Conservation (phyloP, 371 early-diverging fungal species). For the Mortierella sp. region DNA sequence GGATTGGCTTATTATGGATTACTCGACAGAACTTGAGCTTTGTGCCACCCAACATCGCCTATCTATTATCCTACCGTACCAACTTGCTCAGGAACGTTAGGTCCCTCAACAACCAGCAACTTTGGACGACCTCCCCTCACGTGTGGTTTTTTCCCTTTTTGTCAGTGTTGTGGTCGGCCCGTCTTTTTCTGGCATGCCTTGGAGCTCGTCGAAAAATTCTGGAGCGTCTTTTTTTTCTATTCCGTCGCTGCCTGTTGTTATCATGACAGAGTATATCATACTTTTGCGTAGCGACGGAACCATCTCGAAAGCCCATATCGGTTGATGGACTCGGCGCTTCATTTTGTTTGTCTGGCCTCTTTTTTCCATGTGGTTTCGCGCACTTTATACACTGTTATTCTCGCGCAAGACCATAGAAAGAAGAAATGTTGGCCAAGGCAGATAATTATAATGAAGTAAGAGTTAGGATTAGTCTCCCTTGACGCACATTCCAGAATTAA, state of each 20-base stretch:
- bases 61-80: no score
- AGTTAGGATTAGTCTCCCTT: conserved; percentile 30
- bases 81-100: no score
- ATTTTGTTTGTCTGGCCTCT: conserved; percentile 44
- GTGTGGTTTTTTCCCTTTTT: background rate
- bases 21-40: no score
- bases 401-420: conserved; percentile 35
- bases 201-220: background rate
- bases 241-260: conserved; percentile 36
- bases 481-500: conserved; percentile 30
- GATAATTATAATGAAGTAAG: conserved; percentile 33
- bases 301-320: conserved; percentile 20
- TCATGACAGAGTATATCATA: conserved; percentile 1
- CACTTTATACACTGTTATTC: conserved; percentile 14
- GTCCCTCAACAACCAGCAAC: background rate
- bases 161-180: background rate
- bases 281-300: conserved; percentile 35
- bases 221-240: conserved; percentile 17
- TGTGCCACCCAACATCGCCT: no score
- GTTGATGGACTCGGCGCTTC: conserved; percentile 43
- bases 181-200: conserved; percentile 12
- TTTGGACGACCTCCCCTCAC: background rate
- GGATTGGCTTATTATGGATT: background rate
- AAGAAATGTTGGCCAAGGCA: conserved; percentile 10
- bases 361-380: conserved; percentile 31